Percentiles rank a stretch among this genome's conserved stretches.
phyloP scores from a whole-genome alignment of 768 basidiomycete species.

The Naganishia onofrii region DNA sequence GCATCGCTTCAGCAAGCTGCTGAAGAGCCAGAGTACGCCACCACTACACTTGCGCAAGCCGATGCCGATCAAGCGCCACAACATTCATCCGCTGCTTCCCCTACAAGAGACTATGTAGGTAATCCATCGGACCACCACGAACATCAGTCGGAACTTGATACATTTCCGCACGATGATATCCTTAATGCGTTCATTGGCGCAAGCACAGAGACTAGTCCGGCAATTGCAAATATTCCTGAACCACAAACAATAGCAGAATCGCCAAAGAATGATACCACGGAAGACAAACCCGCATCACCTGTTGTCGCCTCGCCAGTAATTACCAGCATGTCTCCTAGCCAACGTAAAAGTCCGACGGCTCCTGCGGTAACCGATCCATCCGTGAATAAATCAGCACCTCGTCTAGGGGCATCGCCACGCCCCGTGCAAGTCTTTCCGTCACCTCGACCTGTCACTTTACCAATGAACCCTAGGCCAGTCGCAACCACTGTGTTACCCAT shows the following conservation, averaged over 20 bases:
- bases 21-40: constrained; percentile 5
- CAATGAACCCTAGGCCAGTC: not conserved
- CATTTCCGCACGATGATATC: constrained; percentile 6
- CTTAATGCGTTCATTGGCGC: constrained; percentile 10
- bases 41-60: not conserved
- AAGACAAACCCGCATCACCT: not conserved
- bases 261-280: not conserved
- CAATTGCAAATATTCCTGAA: not conserved
- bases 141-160: not conserved
- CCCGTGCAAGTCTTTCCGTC: not conserved
- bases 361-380: not conserved
- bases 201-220: not conserved
- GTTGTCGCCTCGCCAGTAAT: not conserved
- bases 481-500: not conserved
- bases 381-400: not conserved
- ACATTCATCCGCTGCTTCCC: not conserved
- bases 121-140: not conserved
- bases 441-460: not conserved
- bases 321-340: not conserved
- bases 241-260: not conserved
- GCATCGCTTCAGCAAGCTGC: constrained; percentile 17
- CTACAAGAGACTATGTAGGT: not conserved
- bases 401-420: not conserved
- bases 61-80: not conserved
- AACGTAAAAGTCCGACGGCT: not conserved